Evolutionary conservation across 805 yeast genomes (phyloP), one percentile per base, ranked within the genome.

Genomic region (Torulaspora maleeae): DNA sequence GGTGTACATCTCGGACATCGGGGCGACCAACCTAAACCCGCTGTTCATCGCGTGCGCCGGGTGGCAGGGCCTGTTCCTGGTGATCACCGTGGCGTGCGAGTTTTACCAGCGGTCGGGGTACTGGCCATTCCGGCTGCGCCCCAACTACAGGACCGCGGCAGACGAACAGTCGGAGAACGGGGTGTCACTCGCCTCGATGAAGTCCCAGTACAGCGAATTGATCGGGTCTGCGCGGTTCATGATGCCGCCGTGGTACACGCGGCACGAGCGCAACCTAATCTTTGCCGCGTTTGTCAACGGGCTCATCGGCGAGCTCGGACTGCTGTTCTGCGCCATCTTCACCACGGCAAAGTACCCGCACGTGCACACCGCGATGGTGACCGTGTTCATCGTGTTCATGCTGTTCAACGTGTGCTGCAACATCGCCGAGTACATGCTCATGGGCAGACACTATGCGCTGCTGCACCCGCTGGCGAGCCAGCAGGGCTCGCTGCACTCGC

Each of bases 1-100:
- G 30, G 82, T 87, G 2, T 91, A 84, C 66, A 78, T 91, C 40
- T 84, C 95, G 3, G 86, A 90, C 58, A 77, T 90, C 41, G 96
- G 91, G 3, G 96, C 97, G 8, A 85, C 95, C 8, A 82, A 80
- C 54, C 69, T 88, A 40, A 85, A 89, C 61, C 95, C 95, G 1
- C 66, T 90, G 16, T 91, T 91, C 65, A 87, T 90, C 30, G 68
- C 83, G 13, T 82, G 95, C 55, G 72, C 86, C 1, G 86, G 82
- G 0, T 73, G 80, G 60, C 95, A 88, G 67, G 95, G 89, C 11
- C 67, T 86, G 4, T 80, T 86, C 54, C 86, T 79, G 52, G 78
- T 80, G 29, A 71, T 86, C 29, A 74, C 89, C 1, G 65, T 85
- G 25, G 63, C 77, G 4, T 70, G 80, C 51, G 95, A 86, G 59